Conservation (phyloP, 2,329 filamentous ascomycete genomes). For the Gnomoniopsis smithogilvyi region DNA sequence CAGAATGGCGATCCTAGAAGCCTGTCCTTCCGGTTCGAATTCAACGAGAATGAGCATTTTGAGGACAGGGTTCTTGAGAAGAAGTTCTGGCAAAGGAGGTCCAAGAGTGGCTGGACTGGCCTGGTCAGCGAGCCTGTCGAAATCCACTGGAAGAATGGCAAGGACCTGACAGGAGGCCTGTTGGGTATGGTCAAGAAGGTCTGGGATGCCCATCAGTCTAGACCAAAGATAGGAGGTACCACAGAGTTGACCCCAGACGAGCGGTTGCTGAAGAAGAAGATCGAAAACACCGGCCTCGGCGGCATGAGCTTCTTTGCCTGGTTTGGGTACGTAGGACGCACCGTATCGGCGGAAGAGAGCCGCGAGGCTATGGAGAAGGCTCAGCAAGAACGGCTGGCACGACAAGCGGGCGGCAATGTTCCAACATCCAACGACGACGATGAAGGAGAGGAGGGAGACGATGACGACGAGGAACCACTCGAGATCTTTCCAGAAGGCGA, state of each 20-base stretch:
- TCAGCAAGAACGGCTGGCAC: constrained; percentile 45
- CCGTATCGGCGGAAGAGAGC: constrained; percentile 71
- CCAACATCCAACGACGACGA: constrained; percentile 39
- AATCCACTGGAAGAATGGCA: constrained; percentile 82
- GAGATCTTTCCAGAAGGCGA: constrained; percentile 90
- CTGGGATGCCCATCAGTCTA: constrained; percentile 56
- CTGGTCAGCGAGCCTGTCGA: constrained; percentile 85
- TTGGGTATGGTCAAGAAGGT: constrained; percentile 70
- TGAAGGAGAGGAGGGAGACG: constrained; percentile 59
- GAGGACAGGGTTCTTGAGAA: constrained; percentile 77
- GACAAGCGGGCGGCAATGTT: constrained; percentile 47
- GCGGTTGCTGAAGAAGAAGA: constrained; percentile 51
- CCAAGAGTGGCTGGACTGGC: constrained; percentile 66
- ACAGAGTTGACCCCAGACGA: constrained; percentile 43
- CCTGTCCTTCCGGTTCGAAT: constrained; percentile 74
- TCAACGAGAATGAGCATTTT: constrained; percentile 79
- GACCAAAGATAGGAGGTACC: constrained; percentile 30
- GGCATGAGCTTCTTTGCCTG: constrained; percentile 81
- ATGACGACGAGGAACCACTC: constrained; percentile 62
- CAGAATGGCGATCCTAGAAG: constrained; percentile 74
- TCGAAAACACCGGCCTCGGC: constrained; percentile 58
- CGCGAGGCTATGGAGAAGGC: constrained; percentile 58
- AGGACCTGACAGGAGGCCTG: constrained; percentile 80
- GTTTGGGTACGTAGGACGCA: constrained; percentile 75
- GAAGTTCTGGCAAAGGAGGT: constrained; percentile 82